A percentile compares a stretch with the other conserved stretches of the same genome.
Evolutionary conservation across 192 early-diverging fungal species (phyloP).

Genomic region (Backusella liffmaniae): DNA sequence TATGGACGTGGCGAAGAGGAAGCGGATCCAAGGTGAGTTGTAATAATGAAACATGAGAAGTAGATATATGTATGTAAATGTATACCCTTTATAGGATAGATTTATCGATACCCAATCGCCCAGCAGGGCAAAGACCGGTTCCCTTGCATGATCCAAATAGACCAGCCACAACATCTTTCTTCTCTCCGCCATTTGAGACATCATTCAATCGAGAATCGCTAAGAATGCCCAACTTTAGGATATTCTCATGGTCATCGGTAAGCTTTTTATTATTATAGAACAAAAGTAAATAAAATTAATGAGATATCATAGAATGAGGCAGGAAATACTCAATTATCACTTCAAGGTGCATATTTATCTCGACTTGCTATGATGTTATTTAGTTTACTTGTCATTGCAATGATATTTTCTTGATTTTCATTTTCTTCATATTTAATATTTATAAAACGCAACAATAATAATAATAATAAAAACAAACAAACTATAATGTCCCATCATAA

Average conservation of each 20-base stretch:
- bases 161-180: conserved; percentile 34
- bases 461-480: not conserved
- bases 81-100: conserved; percentile 14
- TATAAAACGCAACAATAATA: not conserved
- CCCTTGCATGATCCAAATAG: conserved; percentile 58
- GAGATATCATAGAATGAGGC: not conserved
- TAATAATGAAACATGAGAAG: not conserved
- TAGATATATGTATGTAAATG: not conserved
- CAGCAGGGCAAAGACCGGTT: conserved; percentile 74
- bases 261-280: conserved; percentile 10
- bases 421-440: conserved; percentile 2
- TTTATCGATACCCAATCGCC: conserved; percentile 62
- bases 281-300: no score
- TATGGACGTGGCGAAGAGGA: conserved; percentile 77
- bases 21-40: conserved; percentile 63
- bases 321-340: not conserved
- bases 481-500: conserved; percentile 7
- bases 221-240: conserved; percentile 72
- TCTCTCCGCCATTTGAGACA: conserved; percentile 20
- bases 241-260: conserved; percentile 43
- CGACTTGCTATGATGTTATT: conserved; percentile 4
- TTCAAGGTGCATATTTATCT: not conserved
- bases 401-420: conserved; percentile 7
- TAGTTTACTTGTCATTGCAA: conserved; percentile 1
- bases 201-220: conserved; percentile 47